Conservation (phyloP, 2,329 filamentous ascomycete genomes). For the Apiospora koreana region DNA sequence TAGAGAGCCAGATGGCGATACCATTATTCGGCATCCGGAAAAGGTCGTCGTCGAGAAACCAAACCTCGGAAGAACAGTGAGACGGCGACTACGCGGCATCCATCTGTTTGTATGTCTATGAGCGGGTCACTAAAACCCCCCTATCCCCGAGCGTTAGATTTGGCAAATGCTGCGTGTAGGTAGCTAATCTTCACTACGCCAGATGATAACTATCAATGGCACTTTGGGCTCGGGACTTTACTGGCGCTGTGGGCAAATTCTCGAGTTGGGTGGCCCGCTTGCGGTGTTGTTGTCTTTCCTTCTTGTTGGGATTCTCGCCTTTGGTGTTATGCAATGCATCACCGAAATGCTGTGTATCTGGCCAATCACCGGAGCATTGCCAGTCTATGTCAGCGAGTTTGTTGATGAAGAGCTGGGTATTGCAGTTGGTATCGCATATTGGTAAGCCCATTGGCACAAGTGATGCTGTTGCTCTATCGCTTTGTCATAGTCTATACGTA, state of each 20-base stretch:
- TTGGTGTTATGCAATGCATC: constrained; percentile 34
- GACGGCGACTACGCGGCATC: constrained; percentile 26
- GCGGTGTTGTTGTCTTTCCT: constrained; percentile 30
- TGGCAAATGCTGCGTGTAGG: neutral
- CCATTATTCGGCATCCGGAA: constrained; percentile 5
- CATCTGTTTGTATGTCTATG: constrained; percentile 25
- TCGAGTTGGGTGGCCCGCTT: constrained; percentile 29
- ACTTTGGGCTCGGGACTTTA: constrained; percentile 31
- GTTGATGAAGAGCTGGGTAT: constrained; percentile 35
- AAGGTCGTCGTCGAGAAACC: constrained; percentile 20
- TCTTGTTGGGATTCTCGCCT: constrained; percentile 29
- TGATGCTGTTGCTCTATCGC: no score
- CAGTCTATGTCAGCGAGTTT: constrained; percentile 34
- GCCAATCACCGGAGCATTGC: constrained; percentile 34
- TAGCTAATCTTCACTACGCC: neutral
- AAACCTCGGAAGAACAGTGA: constrained; percentile 24
- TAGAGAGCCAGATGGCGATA: neutral
- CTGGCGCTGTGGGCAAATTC: constrained; percentile 31
- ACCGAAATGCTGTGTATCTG: constrained; percentile 34
- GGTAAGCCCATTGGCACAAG: constrained; percentile 23
- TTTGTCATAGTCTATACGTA: neutral
- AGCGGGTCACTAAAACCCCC: neutral
- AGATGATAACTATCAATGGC: constrained; percentile 33
- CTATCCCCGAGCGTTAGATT: neutral
- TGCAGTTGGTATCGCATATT: constrained; percentile 33